These are phyloP conservation scores for Obelidium mucronatum DNA, from an alignment of 192 early-diverging fungal species.

Conservation along the genomic window DNA sequence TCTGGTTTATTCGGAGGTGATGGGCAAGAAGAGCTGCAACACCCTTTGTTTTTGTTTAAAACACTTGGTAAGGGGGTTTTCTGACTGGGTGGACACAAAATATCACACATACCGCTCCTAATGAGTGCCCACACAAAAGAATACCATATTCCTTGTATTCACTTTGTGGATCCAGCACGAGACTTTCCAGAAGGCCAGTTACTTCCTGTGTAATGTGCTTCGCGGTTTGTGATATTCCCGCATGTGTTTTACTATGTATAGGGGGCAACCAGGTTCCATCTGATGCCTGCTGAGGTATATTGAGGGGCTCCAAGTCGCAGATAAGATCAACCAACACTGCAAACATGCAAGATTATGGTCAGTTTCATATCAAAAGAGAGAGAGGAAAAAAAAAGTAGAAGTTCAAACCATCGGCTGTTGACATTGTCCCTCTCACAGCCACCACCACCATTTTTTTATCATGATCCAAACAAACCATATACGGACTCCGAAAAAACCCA, in stretches of 20 bases:
- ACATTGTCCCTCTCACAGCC: constrained; percentile 57
- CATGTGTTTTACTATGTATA: constrained; percentile 19
- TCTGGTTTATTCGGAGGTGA: constrained; percentile 35
- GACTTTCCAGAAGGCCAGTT: constrained; percentile 37
- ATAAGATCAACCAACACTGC: constrained; percentile 54
- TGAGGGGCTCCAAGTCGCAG: constrained; percentile 41
- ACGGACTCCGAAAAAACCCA: constrained; percentile 57
- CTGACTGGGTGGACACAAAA: no score
- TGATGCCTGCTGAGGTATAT: background rate
- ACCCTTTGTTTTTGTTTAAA: no score
- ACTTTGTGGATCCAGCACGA: constrained; percentile 26
- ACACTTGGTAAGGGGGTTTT: no score
- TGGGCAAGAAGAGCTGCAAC: constrained; percentile 52
- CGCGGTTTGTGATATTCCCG: constrained; percentile 48
- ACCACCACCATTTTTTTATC: constrained; percentile 48
- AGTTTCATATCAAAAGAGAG: no score
- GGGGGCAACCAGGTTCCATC: background rate
- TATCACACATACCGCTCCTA: no score
- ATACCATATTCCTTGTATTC: constrained; percentile 42
- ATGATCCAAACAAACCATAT: constrained; percentile 54
- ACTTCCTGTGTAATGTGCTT: constrained; percentile 45
- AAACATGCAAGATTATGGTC: no score
- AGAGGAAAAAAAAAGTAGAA: background rate
- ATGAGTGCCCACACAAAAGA: constrained; percentile 52
- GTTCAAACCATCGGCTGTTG: constrained; percentile 48